Percentiles rank a stretch among this genome's conserved stretches.
phyloP scores from a whole-genome alignment of 176 grass and related monocot species.

The Coix lacrymajobi region DNA sequence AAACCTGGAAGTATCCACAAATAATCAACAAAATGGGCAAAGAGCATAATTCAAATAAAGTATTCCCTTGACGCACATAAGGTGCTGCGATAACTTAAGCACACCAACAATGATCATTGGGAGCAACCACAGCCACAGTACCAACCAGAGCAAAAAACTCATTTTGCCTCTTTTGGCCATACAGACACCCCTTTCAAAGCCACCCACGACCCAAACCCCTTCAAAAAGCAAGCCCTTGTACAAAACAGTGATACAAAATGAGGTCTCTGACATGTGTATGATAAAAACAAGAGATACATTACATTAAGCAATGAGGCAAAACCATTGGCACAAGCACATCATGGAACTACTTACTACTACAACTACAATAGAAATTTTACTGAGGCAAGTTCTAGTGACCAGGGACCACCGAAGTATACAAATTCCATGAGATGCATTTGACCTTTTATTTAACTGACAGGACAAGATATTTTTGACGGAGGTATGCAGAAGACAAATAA shows the following conservation, averaged over 20 bases:
- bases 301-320: not conserved
- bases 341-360: not conserved
- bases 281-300: not conserved
- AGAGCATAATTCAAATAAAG: not conserved
- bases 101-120: not conserved
- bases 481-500: not conserved
- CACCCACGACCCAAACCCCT: not conserved
- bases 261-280: not conserved
- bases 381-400: not conserved
- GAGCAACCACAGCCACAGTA: not conserved
- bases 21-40: not conserved
- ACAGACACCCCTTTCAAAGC: not conserved
- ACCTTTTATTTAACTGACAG: not conserved
- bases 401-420: not conserved
- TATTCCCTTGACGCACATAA: not conserved
- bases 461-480: not conserved
- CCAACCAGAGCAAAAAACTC: not conserved
- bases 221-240: not conserved
- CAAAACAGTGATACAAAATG: not conserved
- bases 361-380: not conserved
- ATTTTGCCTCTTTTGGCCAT: not conserved
- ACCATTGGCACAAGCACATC: not conserved
- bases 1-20: conserved; percentile 40
- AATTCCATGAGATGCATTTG: not conserved
- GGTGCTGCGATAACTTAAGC: not conserved